These are phyloP conservation scores for Musa troglodytarum DNA, from an alignment of 176 grass and related monocot species.

Conservation along the genomic window DNA sequence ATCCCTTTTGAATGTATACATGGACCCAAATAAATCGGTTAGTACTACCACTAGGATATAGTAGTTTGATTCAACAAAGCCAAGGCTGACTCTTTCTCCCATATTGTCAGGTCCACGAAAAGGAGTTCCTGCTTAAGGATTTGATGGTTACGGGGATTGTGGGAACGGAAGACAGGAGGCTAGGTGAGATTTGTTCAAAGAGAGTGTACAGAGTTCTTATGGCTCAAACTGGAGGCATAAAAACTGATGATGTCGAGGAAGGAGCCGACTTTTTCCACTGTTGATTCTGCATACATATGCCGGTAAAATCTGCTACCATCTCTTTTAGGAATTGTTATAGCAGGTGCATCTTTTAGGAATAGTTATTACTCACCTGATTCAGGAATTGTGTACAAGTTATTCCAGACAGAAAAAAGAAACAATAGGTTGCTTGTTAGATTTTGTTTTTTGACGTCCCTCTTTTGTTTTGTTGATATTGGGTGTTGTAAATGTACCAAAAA, in stretches of 20 bases:
- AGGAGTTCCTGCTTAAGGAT: constrained; percentile 66
- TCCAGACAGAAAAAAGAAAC: too few species aligned
- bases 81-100: constrained; percentile 15
- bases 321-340: too few species aligned
- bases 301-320: too few species aligned
- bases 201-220: constrained; percentile 64
- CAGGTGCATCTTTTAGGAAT: too few species aligned
- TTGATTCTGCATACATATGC: background rate
- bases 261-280: constrained; percentile 31
- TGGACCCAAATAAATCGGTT: constrained; percentile 72
- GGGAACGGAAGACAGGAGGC: constrained; percentile 40
- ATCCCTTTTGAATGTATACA: constrained; percentile 72
- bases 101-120: constrained; percentile 49
- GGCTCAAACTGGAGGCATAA: constrained; percentile 42
- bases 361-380: too few species aligned
- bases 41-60: constrained; percentile 9
- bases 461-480: too few species aligned
- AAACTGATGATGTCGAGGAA: constrained; percentile 41
- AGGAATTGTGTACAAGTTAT: too few species aligned
- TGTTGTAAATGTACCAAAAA: too few species aligned
- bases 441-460: too few species aligned
- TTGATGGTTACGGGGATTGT: constrained; percentile 37
- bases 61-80: background rate
- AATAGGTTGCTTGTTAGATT: too few species aligned
- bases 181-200: constrained; percentile 61